Percentiles rank a stretch among this genome's conserved stretches.
Evolutionary conservation across 768 basidiomycete genomes (phyloP).

Genomic region (Mycena chlorophos): DNA sequence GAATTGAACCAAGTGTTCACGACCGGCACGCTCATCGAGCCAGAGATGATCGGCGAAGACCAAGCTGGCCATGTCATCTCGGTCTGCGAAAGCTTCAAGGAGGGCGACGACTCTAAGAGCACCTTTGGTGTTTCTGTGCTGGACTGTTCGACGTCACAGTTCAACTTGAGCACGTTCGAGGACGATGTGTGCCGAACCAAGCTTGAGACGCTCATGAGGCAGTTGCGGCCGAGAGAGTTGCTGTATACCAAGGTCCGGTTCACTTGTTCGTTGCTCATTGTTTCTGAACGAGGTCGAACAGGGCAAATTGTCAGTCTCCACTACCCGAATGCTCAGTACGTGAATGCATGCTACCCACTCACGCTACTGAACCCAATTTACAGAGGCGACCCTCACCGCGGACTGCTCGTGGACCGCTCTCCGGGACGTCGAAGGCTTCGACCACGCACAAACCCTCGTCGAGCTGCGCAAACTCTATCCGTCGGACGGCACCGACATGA

Average conservation of each 20-base stretch:
- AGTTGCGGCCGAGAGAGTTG: constrained; percentile 89
- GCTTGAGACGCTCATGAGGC: constrained; percentile 90
- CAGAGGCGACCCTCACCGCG: constrained; percentile 67
- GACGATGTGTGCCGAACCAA: constrained; percentile 93
- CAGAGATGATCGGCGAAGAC: constrained; percentile 84
- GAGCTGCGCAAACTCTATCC: constrained; percentile 71
- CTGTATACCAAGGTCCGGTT: constrained; percentile 77
- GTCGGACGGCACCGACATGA: constrained; percentile 38
- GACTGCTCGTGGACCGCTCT: constrained; percentile 89
- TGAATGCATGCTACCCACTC: not conserved
- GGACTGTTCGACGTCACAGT: constrained; percentile 94
- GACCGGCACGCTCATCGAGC: constrained; percentile 92
- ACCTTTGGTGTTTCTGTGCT: constrained; percentile 88
- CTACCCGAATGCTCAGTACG: constrained; percentile 75
- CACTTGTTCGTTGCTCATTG: not conserved
- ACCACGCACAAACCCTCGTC: constrained; percentile 66
- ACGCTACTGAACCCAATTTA: not conserved
- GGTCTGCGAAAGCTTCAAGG: constrained; percentile 65
- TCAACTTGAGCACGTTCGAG: constrained; percentile 84
- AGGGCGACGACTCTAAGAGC: constrained; percentile 42
- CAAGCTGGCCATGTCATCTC: constrained; percentile 95
- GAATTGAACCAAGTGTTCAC: constrained; percentile 97
- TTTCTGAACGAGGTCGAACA: constrained; percentile 29
- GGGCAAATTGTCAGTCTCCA: constrained; percentile 85
- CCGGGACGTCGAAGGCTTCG: constrained; percentile 78